These are phyloP conservation scores for Quercus tomentella DNA, from an alignment of 331 rosid genomes.

Conservation along the genomic window DNA sequence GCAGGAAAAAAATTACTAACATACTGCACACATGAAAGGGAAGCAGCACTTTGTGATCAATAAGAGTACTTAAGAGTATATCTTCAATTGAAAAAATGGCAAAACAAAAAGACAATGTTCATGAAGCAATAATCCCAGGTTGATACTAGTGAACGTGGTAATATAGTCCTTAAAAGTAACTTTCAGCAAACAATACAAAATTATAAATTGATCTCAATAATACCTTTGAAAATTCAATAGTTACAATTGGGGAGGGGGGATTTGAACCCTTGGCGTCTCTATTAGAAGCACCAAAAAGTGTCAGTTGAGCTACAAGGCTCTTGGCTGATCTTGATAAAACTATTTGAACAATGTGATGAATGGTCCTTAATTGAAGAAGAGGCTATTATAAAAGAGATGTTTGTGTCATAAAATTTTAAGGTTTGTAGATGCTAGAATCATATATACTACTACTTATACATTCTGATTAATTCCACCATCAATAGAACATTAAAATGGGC, in stretches of 20 bases:
- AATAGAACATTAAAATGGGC: constrained; percentile 6
- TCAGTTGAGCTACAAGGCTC: too few relatives aligned
- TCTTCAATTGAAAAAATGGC: background rate
- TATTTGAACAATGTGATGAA: background rate
- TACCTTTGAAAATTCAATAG: too few relatives aligned
- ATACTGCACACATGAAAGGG: background rate
- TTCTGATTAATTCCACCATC: background rate
- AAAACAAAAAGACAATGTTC: background rate
- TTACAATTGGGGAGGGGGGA: too few relatives aligned
- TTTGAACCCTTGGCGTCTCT: too few relatives aligned
- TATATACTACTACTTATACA: background rate
- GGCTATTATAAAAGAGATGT: background rate
- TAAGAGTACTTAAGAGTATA: background rate
- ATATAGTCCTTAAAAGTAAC: background rate
- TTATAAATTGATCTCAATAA: background rate
- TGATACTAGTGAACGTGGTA: background rate
- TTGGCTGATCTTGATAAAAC: background rate
- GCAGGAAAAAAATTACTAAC: background rate
- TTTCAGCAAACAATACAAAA: background rate
- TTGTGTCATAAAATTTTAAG: background rate
- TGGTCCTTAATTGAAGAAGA: constrained; percentile 3
- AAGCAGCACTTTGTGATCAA: background rate
- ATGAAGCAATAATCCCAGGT: background rate
- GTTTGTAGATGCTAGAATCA: background rate
- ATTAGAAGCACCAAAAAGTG: too few relatives aligned